Conservation (phyloP, 768 basidiomycete species). For the Nidularia sp. region DNA sequence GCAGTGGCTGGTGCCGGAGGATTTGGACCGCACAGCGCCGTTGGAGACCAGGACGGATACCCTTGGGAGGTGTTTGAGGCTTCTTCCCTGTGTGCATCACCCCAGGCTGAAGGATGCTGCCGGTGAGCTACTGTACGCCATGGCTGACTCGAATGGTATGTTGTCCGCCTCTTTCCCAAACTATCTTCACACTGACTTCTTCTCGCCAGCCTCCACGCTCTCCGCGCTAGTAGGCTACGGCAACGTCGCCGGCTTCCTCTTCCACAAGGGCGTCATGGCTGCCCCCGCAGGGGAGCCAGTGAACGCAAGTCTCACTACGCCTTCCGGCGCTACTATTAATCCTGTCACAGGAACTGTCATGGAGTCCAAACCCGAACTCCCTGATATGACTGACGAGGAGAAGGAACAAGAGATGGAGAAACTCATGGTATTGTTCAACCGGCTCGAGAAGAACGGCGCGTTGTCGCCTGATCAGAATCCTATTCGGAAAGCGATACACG, state of each 20-base stretch:
- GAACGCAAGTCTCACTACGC: constrained; percentile 26
- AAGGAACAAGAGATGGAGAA: constrained; percentile 92
- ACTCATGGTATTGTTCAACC: constrained; percentile 86
- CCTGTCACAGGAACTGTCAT: constrained; percentile 82
- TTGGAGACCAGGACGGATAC: constrained; percentile 72
- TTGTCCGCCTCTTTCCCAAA: background rate
- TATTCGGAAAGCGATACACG: constrained; percentile 63
- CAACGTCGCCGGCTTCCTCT: constrained; percentile 92
- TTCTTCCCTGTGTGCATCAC: constrained; percentile 75
- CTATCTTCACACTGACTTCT: background rate
- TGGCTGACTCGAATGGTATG: constrained; percentile 72
- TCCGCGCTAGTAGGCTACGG: constrained; percentile 89
- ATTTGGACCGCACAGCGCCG: constrained; percentile 74
- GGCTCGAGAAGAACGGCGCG: constrained; percentile 75
- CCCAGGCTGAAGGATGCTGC: constrained; percentile 66
- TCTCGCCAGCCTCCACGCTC: constrained; percentile 52
- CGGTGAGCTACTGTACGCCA: constrained; percentile 84
- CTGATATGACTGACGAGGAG: constrained; percentile 90
- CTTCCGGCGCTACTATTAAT: constrained; percentile 53
- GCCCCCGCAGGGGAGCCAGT: constrained; percentile 39
- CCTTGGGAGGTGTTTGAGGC: constrained; percentile 75
- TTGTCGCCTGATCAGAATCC: constrained; percentile 65
- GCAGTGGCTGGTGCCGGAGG: constrained; percentile 69
- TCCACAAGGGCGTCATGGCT: constrained; percentile 80
- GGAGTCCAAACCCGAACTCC: constrained; percentile 28